phyloP scores from a whole-genome alignment of 768 basidiomycete species.

The Podaxis sp. region DNA sequence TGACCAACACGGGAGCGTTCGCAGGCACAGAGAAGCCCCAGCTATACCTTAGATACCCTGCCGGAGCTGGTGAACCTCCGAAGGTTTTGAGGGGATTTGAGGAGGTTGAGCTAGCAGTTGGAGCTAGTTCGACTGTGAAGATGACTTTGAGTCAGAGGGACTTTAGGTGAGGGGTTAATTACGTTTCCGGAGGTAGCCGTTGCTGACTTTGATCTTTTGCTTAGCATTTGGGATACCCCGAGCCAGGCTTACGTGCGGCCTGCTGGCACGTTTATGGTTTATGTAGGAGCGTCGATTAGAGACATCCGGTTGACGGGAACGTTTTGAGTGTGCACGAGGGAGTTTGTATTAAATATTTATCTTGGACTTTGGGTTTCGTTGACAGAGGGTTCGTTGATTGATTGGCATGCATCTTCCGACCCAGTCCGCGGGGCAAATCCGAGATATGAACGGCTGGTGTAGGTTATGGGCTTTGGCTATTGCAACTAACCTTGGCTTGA shows the following conservation, averaged over 20 bases:
- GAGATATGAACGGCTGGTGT: too few species aligned
- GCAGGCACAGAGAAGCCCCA: conserved; percentile 54
- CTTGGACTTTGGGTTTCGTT: too few species aligned
- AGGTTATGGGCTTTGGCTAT: too few species aligned
- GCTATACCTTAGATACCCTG: conserved; percentile 50
- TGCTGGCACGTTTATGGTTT: conserved; percentile 48
- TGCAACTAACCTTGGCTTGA: too few species aligned
- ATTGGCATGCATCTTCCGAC: too few species aligned
- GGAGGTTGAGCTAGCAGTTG: conserved; percentile 37
- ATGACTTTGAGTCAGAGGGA: conserved; percentile 39
- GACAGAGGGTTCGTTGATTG: too few species aligned
- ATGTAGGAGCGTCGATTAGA: conserved; percentile 49
- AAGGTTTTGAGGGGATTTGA: conserved; percentile 53
- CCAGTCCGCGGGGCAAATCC: too few species aligned
- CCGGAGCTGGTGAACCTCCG: conserved; percentile 43
- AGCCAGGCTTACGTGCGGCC: conserved; percentile 51
- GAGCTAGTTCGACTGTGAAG: conserved; percentile 33
- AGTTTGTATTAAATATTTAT: too few species aligned
- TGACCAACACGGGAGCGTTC: conserved; percentile 47
- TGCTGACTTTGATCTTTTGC: conserved; percentile 2
- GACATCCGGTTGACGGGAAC: conserved; percentile 43
- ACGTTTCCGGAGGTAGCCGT: background rate
- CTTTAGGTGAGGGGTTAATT: conserved; percentile 36
- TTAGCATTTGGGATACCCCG: conserved; percentile 51
- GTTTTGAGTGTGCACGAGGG: background rate